Evolutionary conservation across 805 yeast species (phyloP).

Genomic region (Blastobotrys robertii): DNA sequence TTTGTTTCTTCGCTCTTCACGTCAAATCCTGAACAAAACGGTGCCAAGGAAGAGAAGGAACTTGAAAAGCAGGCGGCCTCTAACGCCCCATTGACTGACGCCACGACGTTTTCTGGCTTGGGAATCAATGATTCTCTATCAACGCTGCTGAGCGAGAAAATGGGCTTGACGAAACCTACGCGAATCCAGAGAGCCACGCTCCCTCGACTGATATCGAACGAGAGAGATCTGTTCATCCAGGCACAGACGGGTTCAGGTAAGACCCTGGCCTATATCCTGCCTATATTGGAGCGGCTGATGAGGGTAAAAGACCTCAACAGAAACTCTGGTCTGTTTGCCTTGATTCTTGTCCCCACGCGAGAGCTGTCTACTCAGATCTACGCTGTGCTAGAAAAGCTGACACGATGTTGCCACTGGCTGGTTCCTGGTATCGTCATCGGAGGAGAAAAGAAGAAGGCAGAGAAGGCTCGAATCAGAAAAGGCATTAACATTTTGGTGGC

Average conservation of each 20-base stretch:
- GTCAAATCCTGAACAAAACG: constrained; percentile 43
- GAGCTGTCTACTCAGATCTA: constrained; percentile 89
- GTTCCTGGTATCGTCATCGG: constrained; percentile 97
- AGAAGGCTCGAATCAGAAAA: constrained; percentile 88
- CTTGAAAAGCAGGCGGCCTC: constrained; percentile 44
- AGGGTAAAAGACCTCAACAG: constrained; percentile 40
- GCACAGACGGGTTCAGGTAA: constrained; percentile 99
- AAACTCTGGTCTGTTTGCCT: constrained; percentile 76
- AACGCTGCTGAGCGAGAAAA: constrained; percentile 44
- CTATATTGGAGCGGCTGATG: constrained; percentile 68
- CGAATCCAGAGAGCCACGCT: constrained; percentile 74
- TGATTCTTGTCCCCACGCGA: constrained; percentile 87
- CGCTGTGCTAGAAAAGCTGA: constrained; percentile 62
- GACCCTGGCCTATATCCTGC: constrained; percentile 78
- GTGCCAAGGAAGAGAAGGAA: constrained; percentile 33
- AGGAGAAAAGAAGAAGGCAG: constrained; percentile 95
- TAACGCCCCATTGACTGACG: constrained; percentile 74
- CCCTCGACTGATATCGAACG: constrained; percentile 43
- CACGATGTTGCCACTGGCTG: constrained; percentile 64
- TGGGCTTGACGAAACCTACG: constrained; percentile 55
- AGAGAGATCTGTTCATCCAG: constrained; percentile 72
- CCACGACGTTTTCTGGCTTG: constrained; percentile 59
- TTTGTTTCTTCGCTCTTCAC: constrained; percentile 82
- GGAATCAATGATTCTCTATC: constrained; percentile 51
- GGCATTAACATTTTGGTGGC: constrained; percentile 96